Percentiles rank a stretch among this genome's conserved stretches.
These are phyloP conservation scores for Emmonsia crescens DNA, from an alignment of 2,329 filamentous ascomycete species.

Conservation along the genomic window DNA sequence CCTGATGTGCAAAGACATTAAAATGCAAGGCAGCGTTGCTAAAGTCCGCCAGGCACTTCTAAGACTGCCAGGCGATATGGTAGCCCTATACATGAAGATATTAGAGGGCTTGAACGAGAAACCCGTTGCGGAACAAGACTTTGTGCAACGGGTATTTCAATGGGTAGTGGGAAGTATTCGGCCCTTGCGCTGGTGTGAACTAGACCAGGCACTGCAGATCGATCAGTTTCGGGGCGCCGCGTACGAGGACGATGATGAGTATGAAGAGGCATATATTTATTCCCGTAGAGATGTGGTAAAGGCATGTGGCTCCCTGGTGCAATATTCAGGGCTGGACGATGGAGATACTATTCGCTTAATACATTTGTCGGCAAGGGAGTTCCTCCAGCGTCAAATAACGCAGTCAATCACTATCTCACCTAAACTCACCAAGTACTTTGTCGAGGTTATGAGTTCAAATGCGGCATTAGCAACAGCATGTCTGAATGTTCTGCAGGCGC, in stretches of 20 bases:
- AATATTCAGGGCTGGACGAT: slow-evolving; percentile 6
- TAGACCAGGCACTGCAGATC: slow-evolving; percentile 6
- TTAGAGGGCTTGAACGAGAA: slow-evolving; percentile 5
- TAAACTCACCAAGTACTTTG: slow-evolving; percentile 1
- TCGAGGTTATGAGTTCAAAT: slow-evolving; percentile 1
- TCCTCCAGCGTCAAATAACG: slow-evolving; percentile 2
- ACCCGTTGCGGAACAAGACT: slow-evolving; percentile 1
- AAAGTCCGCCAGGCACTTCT: not conserved
- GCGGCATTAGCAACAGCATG: slow-evolving; percentile 1
- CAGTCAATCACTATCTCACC: not conserved
- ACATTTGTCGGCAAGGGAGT: slow-evolving; percentile 6
- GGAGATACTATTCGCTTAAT: slow-evolving; percentile 8
- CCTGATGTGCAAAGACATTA: slow-evolving; percentile 7
- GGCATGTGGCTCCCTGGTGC: slow-evolving; percentile 5
- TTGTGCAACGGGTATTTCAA: slow-evolving; percentile 5
- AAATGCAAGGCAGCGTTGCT: not conserved
- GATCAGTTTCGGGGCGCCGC: not conserved
- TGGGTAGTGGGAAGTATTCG: slow-evolving; percentile 7
- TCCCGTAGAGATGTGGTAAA: slow-evolving; percentile 8
- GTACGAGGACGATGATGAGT: slow-evolving; percentile 7
- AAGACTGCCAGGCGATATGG: not conserved
- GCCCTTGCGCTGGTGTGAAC: slow-evolving; percentile 5
- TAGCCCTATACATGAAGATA: slow-evolving; percentile 4
- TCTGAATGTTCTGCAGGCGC: slow-evolving; percentile 1
- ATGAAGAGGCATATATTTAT: slow-evolving; percentile 4